These are phyloP conservation scores for Komagataella populi DNA, from an alignment of 805 yeast genomes.

Conservation along the genomic window DNA sequence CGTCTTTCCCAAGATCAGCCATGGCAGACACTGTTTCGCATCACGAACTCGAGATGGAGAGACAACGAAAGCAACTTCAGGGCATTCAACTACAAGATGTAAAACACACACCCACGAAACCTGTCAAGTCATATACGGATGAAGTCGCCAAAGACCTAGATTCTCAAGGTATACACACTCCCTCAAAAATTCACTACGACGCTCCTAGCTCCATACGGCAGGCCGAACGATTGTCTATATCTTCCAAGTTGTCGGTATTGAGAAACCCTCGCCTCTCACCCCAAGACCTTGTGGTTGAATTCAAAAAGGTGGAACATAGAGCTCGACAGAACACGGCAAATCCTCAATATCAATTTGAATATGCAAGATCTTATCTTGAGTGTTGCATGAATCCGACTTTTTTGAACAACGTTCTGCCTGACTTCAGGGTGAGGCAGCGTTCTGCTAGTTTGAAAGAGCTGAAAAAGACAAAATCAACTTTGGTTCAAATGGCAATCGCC, in stretches of 20 bases:
- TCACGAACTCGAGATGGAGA: neutral
- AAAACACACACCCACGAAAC: neutral
- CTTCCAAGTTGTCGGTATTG: neutral
- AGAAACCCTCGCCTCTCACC: neutral
- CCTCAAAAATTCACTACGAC: neutral
- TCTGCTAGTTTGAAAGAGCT: slow-evolving; percentile 27
- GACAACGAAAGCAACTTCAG: neutral
- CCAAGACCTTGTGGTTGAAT: slow-evolving; percentile 10
- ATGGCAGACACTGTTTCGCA: neutral
- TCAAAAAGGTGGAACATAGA: slow-evolving; percentile 14
- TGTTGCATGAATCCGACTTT: neutral
- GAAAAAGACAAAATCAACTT: slow-evolving; percentile 37
- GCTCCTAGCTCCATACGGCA: neutral
- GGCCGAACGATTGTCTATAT: neutral
- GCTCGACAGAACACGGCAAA: slow-evolving; percentile 8
- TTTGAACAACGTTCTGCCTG: neutral
- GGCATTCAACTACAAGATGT: neutral
- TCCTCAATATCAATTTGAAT: slow-evolving; percentile 34
- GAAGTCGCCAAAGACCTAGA: neutral
- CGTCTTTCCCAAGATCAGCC: neutral
- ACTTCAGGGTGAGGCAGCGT: slow-evolving; percentile 13
- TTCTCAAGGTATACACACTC: neutral
- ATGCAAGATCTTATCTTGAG: slow-evolving; percentile 32
- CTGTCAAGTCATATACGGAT: neutral
- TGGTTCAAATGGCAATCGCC: slow-evolving; percentile 43